These are phyloP conservation scores for Climacium dendroides DNA, from an alignment of 225 moss, liverwort and hornwort genomes.

Conservation along the genomic window DNA sequence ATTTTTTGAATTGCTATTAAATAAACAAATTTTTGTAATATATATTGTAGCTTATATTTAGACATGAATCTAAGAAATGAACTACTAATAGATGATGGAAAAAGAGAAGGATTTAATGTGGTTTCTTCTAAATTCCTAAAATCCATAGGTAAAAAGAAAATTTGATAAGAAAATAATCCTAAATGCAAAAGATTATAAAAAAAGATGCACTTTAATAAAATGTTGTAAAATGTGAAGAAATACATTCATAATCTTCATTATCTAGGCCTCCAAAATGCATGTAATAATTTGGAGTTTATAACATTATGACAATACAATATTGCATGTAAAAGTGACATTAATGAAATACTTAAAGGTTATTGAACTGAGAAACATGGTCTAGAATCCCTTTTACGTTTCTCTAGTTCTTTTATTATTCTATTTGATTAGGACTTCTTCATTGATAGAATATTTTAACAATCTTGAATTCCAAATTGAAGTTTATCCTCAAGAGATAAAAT, in stretches of 20 bases:
- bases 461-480: not conserved
- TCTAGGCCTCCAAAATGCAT: not conserved
- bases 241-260: rapidly evolving
- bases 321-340: not conserved
- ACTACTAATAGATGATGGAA: not conserved
- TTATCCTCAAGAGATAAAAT: not conserved
- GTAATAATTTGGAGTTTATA: not conserved
- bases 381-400: not conserved
- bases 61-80: not conserved
- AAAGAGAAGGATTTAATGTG: no score
- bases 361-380: not conserved
- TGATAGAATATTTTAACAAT: rapidly evolving
- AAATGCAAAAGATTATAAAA: not conserved
- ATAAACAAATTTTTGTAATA: no score
- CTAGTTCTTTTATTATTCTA: not conserved
- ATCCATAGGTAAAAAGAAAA: rapidly evolving
- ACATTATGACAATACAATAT: not conserved
- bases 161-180: not conserved
- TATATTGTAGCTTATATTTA: no score
- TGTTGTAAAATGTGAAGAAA: not conserved
- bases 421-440: not conserved
- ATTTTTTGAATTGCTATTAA: not conserved
- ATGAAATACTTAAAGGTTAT: not conserved
- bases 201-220: not conserved
- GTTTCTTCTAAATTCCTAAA: not conserved